Evolutionary conservation across 306 rosid genomes (phyloP).

Genomic region (Prunus armeniaca): DNA sequence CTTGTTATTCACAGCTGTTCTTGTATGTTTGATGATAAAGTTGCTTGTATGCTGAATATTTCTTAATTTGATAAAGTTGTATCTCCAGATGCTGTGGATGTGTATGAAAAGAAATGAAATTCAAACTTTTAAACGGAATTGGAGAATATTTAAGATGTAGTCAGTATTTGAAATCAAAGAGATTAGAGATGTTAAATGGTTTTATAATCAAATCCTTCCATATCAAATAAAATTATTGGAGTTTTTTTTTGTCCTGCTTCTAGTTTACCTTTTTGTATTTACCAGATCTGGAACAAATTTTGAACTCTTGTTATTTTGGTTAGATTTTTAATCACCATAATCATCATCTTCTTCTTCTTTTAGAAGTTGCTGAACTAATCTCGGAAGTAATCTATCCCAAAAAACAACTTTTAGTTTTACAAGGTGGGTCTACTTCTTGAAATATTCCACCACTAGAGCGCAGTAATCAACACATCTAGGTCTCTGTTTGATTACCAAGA

Average conservation of each 20-base stretch:
- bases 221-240: not conserved
- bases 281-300: not conserved
- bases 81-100: not conserved
- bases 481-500: constrained; percentile 6
- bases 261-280: not conserved
- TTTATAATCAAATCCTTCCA: not conserved
- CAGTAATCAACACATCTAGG: not conserved
- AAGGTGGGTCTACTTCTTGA: not conserved
- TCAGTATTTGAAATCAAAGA: not conserved
- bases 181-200: not conserved
- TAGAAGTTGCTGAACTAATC: not conserved
- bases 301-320: not conserved
- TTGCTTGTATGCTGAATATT: not conserved
- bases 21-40: not conserved
- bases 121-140: not conserved
- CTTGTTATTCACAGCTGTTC: not conserved
- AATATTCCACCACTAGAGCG: not conserved
- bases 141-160: not conserved
- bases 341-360: not conserved
- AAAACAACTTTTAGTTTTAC: not conserved
- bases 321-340: not conserved
- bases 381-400: not conserved
- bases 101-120: not conserved
- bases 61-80: not conserved
- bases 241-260: not conserved